Percentiles rank a stretch among this genome's conserved stretches.
Conservation (phyloP, 1,139 yeast species). For the Suhomyces kunorum region DNA sequence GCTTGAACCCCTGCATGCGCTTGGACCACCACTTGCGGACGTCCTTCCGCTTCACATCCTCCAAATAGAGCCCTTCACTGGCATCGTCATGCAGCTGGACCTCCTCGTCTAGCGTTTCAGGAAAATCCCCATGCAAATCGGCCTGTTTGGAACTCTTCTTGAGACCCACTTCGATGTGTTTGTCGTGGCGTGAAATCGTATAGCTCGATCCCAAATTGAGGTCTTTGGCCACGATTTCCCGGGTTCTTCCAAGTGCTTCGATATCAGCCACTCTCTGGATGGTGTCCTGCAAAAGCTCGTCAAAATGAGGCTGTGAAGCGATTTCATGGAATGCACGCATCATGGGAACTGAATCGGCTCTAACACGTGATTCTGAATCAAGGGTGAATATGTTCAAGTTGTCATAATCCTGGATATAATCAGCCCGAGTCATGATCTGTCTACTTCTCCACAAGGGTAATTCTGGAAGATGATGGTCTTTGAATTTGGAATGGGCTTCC, state of each 20-base stretch:
- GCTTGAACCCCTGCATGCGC: constrained; percentile 33
- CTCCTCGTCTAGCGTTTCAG: constrained; percentile 17
- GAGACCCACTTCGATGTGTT: constrained; percentile 16
- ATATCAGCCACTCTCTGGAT: constrained; percentile 73
- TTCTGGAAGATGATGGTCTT: constrained; percentile 63
- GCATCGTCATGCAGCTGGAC: constrained; percentile 28
- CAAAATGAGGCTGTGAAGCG: constrained; percentile 70
- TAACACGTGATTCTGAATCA: constrained; percentile 70
- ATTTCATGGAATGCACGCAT: constrained; percentile 87
- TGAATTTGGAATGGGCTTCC: constrained; percentile 14
- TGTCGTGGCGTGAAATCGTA: constrained; percentile 21
- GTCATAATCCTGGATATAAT: constrained; percentile 74
- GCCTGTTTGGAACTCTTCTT: constrained; percentile 23
- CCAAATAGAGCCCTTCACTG: constrained; percentile 35
- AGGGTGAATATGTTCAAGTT: constrained; percentile 76
- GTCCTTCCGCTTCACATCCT: constrained; percentile 42
- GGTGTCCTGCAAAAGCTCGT: constrained; percentile 67
- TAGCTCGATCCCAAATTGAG: constrained; percentile 56
- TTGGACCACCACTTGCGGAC: constrained; percentile 49
- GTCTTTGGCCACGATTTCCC: constrained; percentile 78
- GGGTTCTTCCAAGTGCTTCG: constrained; percentile 76
- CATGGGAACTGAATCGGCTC: constrained; percentile 86
- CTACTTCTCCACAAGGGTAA: constrained; percentile 82
- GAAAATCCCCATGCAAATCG: constrained; percentile 25
- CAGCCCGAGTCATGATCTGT: constrained; percentile 83